Evolutionary conservation across 2,329 filamentous ascomycete species (phyloP).

Genomic region (Shiraia sp.): DNA sequence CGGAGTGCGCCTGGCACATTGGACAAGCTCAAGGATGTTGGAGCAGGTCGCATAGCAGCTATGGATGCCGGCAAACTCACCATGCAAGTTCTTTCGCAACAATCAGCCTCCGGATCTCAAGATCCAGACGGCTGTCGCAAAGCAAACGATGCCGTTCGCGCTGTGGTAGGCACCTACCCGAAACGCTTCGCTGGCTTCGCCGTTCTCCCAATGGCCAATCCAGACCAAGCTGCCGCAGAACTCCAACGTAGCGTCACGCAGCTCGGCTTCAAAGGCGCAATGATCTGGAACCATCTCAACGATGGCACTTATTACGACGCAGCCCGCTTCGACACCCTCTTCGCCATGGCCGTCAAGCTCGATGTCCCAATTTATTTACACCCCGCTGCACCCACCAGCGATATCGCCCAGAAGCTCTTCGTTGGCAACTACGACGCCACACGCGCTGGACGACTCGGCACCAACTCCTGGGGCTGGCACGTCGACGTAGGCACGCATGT

Average conservation of each 20-base stretch:
- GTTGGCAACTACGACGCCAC: conserved; percentile 42
- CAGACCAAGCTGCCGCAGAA: conserved; percentile 41
- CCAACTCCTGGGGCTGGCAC: conserved; percentile 59
- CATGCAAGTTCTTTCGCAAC: conserved; percentile 11
- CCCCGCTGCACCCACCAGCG: not conserved
- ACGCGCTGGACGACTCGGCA: conserved; percentile 31
- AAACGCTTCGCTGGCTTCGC: conserved; percentile 50
- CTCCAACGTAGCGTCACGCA: conserved; percentile 45
- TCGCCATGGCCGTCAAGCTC: conserved; percentile 41
- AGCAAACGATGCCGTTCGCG: conserved; percentile 40
- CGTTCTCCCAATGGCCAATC: conserved; percentile 45
- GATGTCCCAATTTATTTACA: conserved; percentile 1
- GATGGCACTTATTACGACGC: conserved; percentile 54
- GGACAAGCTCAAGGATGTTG: conserved; percentile 9
- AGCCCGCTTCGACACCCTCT: conserved; percentile 48
- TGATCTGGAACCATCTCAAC: conserved; percentile 37
- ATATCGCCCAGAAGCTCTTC: conserved; percentile 54
- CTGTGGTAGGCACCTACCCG: conserved; percentile 23
- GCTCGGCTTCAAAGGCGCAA: conserved; percentile 51
- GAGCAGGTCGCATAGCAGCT: conserved; percentile 7
- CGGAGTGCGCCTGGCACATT: conserved; percentile 2
- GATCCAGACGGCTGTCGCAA: conserved; percentile 7
- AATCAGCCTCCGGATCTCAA: conserved; percentile 2
- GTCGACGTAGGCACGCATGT: conserved; percentile 53
- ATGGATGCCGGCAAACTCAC: conserved; percentile 12